phyloP scores from a whole-genome alignment of 2,329 filamentous ascomycete genomes.

The Aspergillus ibericus region DNA sequence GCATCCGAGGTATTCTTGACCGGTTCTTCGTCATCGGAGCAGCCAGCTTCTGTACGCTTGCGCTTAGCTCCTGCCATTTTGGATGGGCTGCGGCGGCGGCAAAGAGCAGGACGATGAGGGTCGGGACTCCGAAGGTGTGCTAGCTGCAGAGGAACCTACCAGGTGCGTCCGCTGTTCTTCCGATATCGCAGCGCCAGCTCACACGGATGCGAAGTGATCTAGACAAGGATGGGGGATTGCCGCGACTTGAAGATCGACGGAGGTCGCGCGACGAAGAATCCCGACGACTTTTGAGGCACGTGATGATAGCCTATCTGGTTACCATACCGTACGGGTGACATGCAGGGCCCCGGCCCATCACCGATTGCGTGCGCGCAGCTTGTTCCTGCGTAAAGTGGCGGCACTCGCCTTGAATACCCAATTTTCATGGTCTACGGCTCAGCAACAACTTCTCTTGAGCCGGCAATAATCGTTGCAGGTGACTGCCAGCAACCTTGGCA shows the following conservation, averaged over 20 bases:
- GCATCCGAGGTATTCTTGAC: slow-evolving; percentile 16
- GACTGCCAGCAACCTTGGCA: neutral
- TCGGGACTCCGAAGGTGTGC: neutral
- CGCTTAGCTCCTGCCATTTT: slow-evolving; percentile 33
- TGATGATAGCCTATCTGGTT: slow-evolving; percentile 9
- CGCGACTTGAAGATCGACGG: neutral
- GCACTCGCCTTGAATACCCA: neutral
- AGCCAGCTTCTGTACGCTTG: slow-evolving; percentile 29
- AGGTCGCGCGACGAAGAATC: neutral
- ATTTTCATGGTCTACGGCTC: neutral
- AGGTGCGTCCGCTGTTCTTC: neutral
- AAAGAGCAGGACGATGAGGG: neutral
- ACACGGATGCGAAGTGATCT: neutral
- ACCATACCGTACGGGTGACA: neutral
- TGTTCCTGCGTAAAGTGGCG: neutral
- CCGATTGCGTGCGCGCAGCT: neutral
- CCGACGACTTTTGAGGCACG: slow-evolving; percentile 13
- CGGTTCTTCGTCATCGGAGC: slow-evolving; percentile 26
- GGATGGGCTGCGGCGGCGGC: neutral
- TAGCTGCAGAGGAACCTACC: neutral
- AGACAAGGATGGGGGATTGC: neutral
- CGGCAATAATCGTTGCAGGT: neutral
- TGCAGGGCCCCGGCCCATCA: neutral
- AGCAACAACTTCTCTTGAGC: neutral
- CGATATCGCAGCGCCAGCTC: neutral